phyloP scores from a whole-genome alignment of 208 protist genomes.

The Crithidia thermophila region DNA sequence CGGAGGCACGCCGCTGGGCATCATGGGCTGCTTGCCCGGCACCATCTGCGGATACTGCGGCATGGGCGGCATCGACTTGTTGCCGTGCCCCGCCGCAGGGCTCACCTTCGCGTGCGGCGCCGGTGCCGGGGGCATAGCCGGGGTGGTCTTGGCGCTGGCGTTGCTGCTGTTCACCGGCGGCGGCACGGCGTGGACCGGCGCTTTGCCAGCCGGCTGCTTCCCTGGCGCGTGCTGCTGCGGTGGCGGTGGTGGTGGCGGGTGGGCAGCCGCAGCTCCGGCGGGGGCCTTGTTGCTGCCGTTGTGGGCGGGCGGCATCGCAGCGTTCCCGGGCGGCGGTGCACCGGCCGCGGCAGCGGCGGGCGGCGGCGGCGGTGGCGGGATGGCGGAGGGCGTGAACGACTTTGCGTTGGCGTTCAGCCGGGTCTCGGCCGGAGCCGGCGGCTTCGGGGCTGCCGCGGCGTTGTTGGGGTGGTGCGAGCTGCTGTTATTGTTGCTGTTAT shows the following conservation, averaged over 20 bases:
- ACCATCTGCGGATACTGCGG: slow-evolving; percentile 22
- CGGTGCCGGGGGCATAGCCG: background rate
- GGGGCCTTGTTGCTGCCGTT: background rate
- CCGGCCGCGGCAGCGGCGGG: background rate
- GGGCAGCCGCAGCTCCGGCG: background rate
- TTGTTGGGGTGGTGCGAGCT: slow-evolving; percentile 2
- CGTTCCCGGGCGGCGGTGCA: background rate
- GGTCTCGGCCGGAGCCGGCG: slow-evolving; percentile 21
- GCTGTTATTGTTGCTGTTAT: background rate
- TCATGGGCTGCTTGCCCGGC: slow-evolving; percentile 27
- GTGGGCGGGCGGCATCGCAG: no score
- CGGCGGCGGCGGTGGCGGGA: slow-evolving; percentile 1
- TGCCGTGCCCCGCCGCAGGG: no score
- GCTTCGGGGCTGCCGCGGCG: slow-evolving; percentile 1
- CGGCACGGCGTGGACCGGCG: no score
- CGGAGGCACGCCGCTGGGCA: background rate
- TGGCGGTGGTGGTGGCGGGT: slow-evolving; percentile 8
- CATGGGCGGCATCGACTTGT: slow-evolving; percentile 15
- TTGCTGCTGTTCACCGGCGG: no score
- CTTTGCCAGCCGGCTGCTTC: background rate
- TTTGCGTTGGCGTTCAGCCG: slow-evolving; percentile 69
- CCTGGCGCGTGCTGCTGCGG: background rate
- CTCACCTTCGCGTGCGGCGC: background rate
- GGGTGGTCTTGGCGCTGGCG: background rate
- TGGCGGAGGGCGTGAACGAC: slow-evolving; percentile 48